phyloP scores from a whole-genome alignment of 2,329 filamentous ascomycete genomes.

The Trichoderma pleuroti region DNA sequence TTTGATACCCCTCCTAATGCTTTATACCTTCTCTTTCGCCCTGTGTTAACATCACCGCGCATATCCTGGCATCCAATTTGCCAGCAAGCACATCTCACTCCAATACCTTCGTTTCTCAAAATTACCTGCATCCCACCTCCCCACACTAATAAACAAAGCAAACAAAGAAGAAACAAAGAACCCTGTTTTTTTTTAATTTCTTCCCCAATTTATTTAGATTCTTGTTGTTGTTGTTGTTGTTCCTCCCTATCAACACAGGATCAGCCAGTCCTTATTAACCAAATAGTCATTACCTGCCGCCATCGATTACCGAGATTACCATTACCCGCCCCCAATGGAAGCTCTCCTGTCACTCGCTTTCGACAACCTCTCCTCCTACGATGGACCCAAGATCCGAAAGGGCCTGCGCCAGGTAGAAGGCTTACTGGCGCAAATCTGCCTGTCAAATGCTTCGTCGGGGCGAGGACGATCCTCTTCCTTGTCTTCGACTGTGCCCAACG shows the following conservation, averaged over 20 bases:
- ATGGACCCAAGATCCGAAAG: conserved; percentile 85
- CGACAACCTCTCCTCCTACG: conserved; percentile 92
- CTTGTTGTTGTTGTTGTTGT: neutral
- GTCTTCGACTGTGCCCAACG: conserved; percentile 23
- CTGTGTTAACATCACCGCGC: conserved; percentile 1
- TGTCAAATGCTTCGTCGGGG: conserved; percentile 47
- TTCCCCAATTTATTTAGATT: neutral
- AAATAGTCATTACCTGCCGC: neutral
- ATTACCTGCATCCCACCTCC: neutral
- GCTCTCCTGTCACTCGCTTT: conserved; percentile 87
- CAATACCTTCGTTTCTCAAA: neutral
- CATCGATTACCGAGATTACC: neutral
- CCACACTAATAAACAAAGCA: neutral
- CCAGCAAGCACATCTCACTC: neutral
- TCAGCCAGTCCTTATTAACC: neutral
- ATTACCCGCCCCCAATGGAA: conserved; percentile 64
- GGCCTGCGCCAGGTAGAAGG: conserved; percentile 92
- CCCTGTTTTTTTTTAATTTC: neutral
- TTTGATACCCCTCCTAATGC: conserved; percentile 3
- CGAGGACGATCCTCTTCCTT: conserved; percentile 22
- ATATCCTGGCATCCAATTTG: neutral
- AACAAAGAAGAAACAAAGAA: neutral
- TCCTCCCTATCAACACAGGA: neutral
- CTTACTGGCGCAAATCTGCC: conserved; percentile 88
- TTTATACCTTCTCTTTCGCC: neutral